Conservation (phyloP, 2,329 filamentous ascomycete species). For the Ilyonectria robusta region DNA sequence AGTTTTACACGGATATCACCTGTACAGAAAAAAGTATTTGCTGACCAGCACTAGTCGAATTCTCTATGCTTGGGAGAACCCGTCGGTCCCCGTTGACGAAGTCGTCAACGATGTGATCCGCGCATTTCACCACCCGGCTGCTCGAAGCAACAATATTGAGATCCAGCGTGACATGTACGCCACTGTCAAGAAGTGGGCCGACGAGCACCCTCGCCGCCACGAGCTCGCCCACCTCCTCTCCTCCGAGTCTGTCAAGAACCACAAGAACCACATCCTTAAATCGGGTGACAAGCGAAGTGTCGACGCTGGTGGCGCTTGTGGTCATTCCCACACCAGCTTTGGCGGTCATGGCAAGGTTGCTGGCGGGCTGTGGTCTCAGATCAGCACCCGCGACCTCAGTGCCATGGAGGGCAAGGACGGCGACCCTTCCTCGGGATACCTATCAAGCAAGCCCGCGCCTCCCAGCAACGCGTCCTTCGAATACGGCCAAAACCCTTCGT, state of each 20-base stretch:
- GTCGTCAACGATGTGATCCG: slow-evolving; percentile 85
- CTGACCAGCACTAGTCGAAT: slow-evolving; percentile 69
- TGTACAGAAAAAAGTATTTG: not conserved
- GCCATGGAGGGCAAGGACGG: slow-evolving; percentile 67
- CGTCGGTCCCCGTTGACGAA: slow-evolving; percentile 84
- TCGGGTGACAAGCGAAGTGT: slow-evolving; percentile 49
- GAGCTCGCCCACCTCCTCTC: slow-evolving; percentile 82
- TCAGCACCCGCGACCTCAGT: slow-evolving; percentile 70
- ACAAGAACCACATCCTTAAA: slow-evolving; percentile 81
- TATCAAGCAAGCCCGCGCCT: slow-evolving; percentile 57
- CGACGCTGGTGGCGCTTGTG: slow-evolving; percentile 50
- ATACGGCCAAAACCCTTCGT: slow-evolving; percentile 57
- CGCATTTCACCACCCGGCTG: slow-evolving; percentile 91
- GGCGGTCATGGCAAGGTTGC: slow-evolving; percentile 70
- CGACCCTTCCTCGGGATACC: slow-evolving; percentile 53
- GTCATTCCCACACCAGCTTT: slow-evolving; percentile 60
- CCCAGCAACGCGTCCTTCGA: slow-evolving; percentile 55
- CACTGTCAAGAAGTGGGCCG: slow-evolving; percentile 85
- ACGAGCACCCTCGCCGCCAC: slow-evolving; percentile 75
- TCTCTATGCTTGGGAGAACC: slow-evolving; percentile 94
- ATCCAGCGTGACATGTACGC: slow-evolving; percentile 92
- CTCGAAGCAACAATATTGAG: slow-evolving; percentile 81
- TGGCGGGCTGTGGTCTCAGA: slow-evolving; percentile 73
- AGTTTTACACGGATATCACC: slow-evolving; percentile 47
- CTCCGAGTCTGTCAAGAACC: slow-evolving; percentile 85